Conservation (phyloP, 1,139 yeast species). For the Magnusiomyces tetraspermus region DNA sequence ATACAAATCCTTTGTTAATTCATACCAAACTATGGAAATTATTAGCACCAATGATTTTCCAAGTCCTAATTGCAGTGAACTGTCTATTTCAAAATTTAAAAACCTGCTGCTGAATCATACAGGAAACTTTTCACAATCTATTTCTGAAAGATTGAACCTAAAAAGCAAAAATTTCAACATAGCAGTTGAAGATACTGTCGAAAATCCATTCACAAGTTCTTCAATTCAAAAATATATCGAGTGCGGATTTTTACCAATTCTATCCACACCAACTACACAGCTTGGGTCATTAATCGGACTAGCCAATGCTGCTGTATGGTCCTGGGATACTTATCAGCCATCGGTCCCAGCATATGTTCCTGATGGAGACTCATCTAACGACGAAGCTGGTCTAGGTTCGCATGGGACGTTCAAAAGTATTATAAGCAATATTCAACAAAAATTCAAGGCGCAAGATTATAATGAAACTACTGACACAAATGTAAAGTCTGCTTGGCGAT, state of each 20-base stretch:
- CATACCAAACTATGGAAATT: background rate
- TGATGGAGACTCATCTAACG: background rate
- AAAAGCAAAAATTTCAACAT: background rate
- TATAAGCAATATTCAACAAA: conserved; percentile 5
- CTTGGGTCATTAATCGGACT: conserved; percentile 22
- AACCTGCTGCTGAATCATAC: conserved; percentile 1
- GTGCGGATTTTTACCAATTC: conserved; percentile 55
- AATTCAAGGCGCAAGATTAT: background rate
- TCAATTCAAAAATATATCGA: conserved; percentile 32
- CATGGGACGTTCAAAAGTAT: background rate
- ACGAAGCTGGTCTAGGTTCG: background rate
- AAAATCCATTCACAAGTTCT: conserved; percentile 10
- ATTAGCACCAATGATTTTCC: background rate
- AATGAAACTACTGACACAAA: conserved; percentile 8
- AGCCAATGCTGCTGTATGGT: conserved; percentile 48
- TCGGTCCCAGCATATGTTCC: conserved; percentile 1
- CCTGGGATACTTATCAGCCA: conserved; percentile 61
- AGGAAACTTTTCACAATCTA: conserved; percentile 9
- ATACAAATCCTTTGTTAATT: background rate
- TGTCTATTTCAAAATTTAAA: background rate
- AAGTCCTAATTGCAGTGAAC: background rate
- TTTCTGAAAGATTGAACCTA: conserved; percentile 4
- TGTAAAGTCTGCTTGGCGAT: conserved; percentile 41
- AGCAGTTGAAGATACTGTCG: conserved; percentile 9
- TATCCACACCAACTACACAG: conserved; percentile 30